Percentiles rank a stretch among this genome's conserved stretches.
Conservation (phyloP, 1,284 basidiomycete species). For the Anthracocystis setariae region DNA sequence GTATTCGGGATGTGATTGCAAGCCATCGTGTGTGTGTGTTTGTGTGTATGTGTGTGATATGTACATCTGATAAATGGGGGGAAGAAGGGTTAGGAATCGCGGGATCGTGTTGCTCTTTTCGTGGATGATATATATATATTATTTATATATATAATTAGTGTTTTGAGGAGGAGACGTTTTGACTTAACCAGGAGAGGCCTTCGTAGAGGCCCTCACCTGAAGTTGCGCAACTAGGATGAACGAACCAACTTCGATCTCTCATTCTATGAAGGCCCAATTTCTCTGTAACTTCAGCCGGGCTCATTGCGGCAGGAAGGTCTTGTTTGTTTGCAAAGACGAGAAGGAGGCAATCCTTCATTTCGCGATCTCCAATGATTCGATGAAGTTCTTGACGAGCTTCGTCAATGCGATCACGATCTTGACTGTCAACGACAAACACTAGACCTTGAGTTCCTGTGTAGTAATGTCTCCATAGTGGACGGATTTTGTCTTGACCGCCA, state of each 20-base stretch:
- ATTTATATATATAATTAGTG: too few relatives aligned
- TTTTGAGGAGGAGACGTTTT: constrained; percentile 53
- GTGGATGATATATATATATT: too few relatives aligned
- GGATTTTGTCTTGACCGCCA: constrained; percentile 70
- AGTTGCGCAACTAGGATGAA: constrained; percentile 76
- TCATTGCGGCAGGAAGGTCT: constrained; percentile 98
- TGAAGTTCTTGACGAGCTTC: constrained; percentile 97
- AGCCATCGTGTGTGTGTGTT: too few relatives aligned
- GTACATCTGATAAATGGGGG: too few relatives aligned
- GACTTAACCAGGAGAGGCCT: constrained; percentile 63
- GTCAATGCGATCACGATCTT: constrained; percentile 93
- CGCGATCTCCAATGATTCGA: constrained; percentile 93
- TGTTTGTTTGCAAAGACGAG: constrained; percentile 99
- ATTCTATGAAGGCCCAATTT: constrained; percentile 93
- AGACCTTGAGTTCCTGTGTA: constrained; percentile 76
- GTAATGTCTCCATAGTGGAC: constrained; percentile 88
- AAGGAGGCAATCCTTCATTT: constrained; percentile 96
- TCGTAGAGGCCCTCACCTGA: constrained; percentile 65
- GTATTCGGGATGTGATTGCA: too few relatives aligned
- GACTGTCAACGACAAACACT: constrained; percentile 76
- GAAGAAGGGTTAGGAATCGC: too few relatives aligned
- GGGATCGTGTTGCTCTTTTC: too few relatives aligned
- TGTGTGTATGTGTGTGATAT: too few relatives aligned
- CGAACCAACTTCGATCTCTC: constrained; percentile 98
- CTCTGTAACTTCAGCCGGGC: constrained; percentile 97